These are phyloP conservation scores for Paramecium octaurelia DNA, from an alignment of 73 alveolate genomes.

Conservation along the genomic window DNA sequence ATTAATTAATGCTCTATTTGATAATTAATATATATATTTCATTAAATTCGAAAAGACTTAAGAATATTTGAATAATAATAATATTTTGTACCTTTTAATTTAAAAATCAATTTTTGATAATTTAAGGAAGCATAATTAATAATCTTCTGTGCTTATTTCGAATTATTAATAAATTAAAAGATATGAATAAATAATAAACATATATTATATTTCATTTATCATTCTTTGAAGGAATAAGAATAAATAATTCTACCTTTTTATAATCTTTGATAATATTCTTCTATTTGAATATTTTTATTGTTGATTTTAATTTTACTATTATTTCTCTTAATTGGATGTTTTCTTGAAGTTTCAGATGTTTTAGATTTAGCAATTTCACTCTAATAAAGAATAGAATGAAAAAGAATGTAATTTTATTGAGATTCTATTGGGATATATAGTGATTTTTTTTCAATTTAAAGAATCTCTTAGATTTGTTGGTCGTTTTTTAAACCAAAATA, in stretches of 20 bases:
- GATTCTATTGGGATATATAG: neutral
- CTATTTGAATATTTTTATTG: neutral
- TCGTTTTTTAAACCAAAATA: neutral
- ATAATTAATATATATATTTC: too few relatives aligned
- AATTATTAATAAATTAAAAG: too few relatives aligned
- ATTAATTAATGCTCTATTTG: too few relatives aligned
- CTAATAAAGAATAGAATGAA: neutral
- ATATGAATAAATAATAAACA: neutral
- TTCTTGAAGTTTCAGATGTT: neutral
- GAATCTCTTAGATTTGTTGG: neutral
- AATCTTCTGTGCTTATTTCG: too few relatives aligned
- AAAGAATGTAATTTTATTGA: neutral
- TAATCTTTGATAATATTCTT: neutral
- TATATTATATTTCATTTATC: neutral
- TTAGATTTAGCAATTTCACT: neutral
- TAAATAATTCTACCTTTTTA: neutral
- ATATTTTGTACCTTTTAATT: too few relatives aligned
- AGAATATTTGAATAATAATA: too few relatives aligned
- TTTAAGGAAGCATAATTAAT: too few relatives aligned
- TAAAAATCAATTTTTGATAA: neutral
- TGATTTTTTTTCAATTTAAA: neutral
- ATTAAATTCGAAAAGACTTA: too few relatives aligned
- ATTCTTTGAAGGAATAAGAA: neutral
- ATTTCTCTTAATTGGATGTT: neutral
- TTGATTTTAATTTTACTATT: neutral